These are phyloP conservation scores for Cytospora piceae DNA, from an alignment of 2,329 filamentous ascomycete genomes.

Conservation along the genomic window DNA sequence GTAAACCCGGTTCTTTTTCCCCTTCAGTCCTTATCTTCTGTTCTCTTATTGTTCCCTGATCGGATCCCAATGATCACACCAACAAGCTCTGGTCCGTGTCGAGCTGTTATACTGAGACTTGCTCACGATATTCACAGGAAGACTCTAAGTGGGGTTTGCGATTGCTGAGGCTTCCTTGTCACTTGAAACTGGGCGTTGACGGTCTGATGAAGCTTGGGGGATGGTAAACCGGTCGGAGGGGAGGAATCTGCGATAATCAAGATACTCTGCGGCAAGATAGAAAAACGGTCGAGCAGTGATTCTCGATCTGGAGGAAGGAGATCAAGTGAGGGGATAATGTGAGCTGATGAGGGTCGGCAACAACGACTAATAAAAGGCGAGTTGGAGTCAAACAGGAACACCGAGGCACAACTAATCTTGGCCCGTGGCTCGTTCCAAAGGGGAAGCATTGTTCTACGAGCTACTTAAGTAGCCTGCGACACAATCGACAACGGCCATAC, in stretches of 20 bases:
- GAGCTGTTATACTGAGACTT: constrained; percentile 4
- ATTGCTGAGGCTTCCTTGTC: constrained; percentile 9
- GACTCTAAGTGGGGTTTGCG: constrained; percentile 21
- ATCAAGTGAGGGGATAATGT: constrained; percentile 12
- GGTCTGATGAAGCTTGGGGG: not conserved
- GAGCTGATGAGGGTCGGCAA: constrained; percentile 21
- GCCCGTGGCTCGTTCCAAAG: constrained; percentile 9
- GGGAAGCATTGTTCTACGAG: constrained; percentile 9
- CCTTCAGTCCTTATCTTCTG: not conserved
- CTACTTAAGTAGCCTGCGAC: constrained; percentile 6
- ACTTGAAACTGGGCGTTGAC: constrained; percentile 5
- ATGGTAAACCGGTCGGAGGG: constrained; percentile 3
- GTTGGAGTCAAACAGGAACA: constrained; percentile 18
- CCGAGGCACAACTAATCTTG: constrained; percentile 5
- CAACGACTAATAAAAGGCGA: constrained; percentile 21
- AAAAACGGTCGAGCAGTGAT: not conserved
- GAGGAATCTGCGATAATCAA: not conserved
- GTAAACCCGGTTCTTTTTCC: not conserved
- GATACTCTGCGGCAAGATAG: not conserved
- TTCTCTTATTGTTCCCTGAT: constrained; percentile 3
- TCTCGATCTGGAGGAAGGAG: not conserved
- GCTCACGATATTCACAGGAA: constrained; percentile 7
- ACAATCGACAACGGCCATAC: constrained; percentile 10
- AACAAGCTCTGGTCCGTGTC: not conserved
- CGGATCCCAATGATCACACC: constrained; percentile 6